Evolutionary conservation across 495 filamentous ascomycete genomes (phyloP).

Genomic region (Rhizodiscina lignyota): DNA sequence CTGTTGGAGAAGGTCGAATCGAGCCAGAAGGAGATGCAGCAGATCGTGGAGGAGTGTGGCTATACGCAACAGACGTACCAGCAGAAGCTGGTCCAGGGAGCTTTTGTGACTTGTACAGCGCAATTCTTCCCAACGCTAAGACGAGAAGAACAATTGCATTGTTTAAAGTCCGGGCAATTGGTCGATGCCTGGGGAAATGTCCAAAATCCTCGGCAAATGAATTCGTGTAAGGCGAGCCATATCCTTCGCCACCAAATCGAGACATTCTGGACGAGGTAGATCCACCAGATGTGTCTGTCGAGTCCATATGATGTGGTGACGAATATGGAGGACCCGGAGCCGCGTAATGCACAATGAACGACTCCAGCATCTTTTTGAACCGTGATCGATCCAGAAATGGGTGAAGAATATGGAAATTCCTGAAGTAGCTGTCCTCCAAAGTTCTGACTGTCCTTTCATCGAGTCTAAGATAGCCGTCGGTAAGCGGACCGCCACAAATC

Average conservation of each 20-base stretch:
- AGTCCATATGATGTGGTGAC: no score
- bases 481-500: conserved; percentile 31
- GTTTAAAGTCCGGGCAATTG: conserved; percentile 45
- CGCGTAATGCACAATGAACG: conserved; percentile 24
- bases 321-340: no score
- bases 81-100: no score
- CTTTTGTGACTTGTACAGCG: no score
- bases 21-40: conserved; percentile 12
- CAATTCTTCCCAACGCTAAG: conserved; percentile 76
- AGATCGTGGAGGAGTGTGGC: no score
- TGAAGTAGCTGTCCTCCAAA: conserved; percentile 54
- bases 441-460: conserved; percentile 40
- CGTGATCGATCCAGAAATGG: conserved; percentile 54
- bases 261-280: no score
- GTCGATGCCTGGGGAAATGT: no score
- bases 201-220: no score
- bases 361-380: conserved; percentile 31
- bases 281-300: no score
- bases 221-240: no score
- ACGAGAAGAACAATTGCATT: conserved; percentile 70
- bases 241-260: no score
- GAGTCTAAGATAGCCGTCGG: conserved; percentile 48
- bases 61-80: no score
- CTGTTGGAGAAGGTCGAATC: conserved; percentile 9
- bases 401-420: conserved; percentile 75